Percentiles rank a stretch among this genome's conserved stretches.
Evolutionary conservation across 2,329 filamentous ascomycete genomes (phyloP).

Genomic region (Escovopsis weberi): DNA sequence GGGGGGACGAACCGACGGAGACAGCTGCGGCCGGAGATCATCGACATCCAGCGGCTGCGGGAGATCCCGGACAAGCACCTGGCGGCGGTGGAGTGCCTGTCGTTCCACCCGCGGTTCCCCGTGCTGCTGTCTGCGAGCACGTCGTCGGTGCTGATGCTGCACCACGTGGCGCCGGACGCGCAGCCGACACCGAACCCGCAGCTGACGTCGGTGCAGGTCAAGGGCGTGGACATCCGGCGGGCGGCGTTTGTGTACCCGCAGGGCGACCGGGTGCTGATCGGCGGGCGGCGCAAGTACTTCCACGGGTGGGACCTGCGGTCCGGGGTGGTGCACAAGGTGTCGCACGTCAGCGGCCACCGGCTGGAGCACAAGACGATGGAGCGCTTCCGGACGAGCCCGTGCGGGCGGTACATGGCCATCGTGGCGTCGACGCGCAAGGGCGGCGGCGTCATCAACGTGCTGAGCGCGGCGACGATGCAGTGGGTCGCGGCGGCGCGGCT

Average conservation of each 20-base stretch:
- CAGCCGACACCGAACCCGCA: conserved; percentile 72
- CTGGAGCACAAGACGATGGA: conserved; percentile 87
- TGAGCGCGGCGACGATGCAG: conserved; percentile 67
- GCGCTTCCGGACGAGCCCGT: conserved; percentile 72
- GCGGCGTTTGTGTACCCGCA: conserved; percentile 62
- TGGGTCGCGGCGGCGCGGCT: conserved; percentile 76
- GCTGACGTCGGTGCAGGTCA: conserved; percentile 78
- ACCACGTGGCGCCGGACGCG: conserved; percentile 69
- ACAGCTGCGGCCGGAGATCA: conserved; percentile 61
- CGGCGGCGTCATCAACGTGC: conserved; percentile 74
- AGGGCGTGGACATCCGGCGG: conserved; percentile 67
- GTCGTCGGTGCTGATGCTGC: conserved; percentile 72
- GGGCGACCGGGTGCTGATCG: conserved; percentile 73
- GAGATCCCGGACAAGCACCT: conserved; percentile 70
- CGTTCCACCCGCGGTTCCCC: conserved; percentile 79
- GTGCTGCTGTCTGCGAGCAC: conserved; percentile 81
- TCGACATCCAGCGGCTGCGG: conserved; percentile 80
- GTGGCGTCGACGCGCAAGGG: conserved; percentile 69
- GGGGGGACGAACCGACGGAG: conserved; percentile 45
- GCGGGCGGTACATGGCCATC: conserved; percentile 73
- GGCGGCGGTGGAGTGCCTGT: conserved; percentile 66
- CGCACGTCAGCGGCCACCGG: conserved; percentile 57
- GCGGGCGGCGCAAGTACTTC: conserved; percentile 79
- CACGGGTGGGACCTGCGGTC: conserved; percentile 84
- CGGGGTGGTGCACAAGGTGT: conserved; percentile 71